phyloP scores from a whole-genome alignment of 148 eudicot species.

The Rhododendron ferrugineum region DNA sequence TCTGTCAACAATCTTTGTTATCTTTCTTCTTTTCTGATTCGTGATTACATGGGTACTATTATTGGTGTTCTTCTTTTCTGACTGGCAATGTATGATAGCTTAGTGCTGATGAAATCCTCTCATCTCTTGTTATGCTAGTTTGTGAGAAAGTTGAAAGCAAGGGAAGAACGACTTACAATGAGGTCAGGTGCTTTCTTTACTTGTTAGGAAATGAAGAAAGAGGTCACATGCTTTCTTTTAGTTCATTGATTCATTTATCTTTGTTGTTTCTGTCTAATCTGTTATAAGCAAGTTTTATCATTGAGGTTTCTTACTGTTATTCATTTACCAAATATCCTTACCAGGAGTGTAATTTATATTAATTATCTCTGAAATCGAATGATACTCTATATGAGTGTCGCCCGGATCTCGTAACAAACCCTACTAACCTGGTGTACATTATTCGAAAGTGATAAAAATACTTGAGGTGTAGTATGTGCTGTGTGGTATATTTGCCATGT shows the following conservation, averaged over 20 bases:
- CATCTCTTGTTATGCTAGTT: constrained; percentile 35
- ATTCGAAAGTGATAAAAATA: not conserved
- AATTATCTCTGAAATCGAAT: not conserved
- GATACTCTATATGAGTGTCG: not conserved
- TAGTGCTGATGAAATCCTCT: constrained; percentile 9
- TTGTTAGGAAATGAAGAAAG: constrained; percentile 15
- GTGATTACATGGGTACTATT: not conserved
- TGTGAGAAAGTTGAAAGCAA: constrained; percentile 99
- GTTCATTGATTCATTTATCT: constrained; percentile 10
- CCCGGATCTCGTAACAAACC: not conserved
- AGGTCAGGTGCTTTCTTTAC: constrained; percentile 43
- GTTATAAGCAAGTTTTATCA: not conserved
- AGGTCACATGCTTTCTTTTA: constrained; percentile 35
- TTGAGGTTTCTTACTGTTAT: not conserved
- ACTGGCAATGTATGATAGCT: not conserved
- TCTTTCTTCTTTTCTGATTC: not conserved
- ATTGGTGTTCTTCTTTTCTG: not conserved
- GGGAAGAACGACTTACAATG: constrained; percentile 96
- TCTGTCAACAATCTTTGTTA: not conserved
- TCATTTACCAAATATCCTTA: not conserved
- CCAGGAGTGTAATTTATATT: not conserved
- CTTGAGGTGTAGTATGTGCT: not conserved
- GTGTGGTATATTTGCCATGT: not conserved
- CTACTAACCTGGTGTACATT: not conserved
- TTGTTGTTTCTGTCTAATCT: not conserved